Conservation (phyloP, 306 rosid species). For the Quercus engelmannii region DNA sequence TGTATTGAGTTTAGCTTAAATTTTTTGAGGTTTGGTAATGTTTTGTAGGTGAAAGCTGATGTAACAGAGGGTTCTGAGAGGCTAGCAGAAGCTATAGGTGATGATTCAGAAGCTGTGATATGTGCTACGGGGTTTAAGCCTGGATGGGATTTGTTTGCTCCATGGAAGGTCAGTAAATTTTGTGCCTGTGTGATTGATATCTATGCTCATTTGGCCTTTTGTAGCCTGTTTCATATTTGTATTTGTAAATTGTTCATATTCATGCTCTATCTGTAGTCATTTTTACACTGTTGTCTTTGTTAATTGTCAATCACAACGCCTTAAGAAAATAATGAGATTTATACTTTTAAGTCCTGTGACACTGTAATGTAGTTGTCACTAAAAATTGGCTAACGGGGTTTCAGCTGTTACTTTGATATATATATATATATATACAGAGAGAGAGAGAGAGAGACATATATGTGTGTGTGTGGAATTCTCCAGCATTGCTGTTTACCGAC, state of each 20-base stretch:
- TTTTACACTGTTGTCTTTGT: not conserved
- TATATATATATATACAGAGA: accelerated
- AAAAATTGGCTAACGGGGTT: not conserved
- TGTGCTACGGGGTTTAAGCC: slow-evolving; percentile 88
- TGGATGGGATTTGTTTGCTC: slow-evolving; percentile 88
- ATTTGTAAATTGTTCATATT: not conserved
- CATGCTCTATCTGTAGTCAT: not conserved
- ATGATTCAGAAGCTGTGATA: slow-evolving; percentile 83
- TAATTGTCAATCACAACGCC: not conserved
- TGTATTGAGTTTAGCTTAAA: not conserved
- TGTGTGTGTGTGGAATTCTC: no score
- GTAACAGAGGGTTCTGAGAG: slow-evolving; percentile 85
- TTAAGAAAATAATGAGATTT: not conserved
- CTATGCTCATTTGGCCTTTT: not conserved
- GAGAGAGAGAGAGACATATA: no score
- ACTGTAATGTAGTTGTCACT: not conserved
- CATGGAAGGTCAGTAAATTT: slow-evolving; percentile 77
- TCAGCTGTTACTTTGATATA: no score
- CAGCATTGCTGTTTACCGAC: no score
- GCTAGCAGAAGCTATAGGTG: slow-evolving; percentile 75
- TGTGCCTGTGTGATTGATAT: not conserved
- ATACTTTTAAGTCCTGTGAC: not conserved
- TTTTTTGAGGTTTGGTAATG: slow-evolving; percentile 5
- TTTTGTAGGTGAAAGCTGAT: slow-evolving; percentile 81
- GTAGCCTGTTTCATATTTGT: not conserved